Evolutionary conservation across 2,329 filamentous ascomycete species (phyloP), one percentile per base, ranked within the genome.

Genomic region (Cucurbitaria berberidis): DNA sequence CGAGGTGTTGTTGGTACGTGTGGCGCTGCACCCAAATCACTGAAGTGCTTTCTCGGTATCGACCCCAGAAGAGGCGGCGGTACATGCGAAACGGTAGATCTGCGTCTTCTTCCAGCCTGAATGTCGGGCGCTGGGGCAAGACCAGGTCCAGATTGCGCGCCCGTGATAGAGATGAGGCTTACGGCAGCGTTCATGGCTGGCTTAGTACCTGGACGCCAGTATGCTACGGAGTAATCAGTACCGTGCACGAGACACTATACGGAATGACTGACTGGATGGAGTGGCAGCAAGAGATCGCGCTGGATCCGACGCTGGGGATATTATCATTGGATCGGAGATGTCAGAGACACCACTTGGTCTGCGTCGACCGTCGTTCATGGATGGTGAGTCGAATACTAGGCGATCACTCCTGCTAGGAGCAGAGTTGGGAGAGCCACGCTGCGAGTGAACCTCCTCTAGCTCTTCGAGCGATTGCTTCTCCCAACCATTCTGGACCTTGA

Each of bases 401-500:
- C 66, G 66, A 35, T 69, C 65, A 35, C 51, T 66, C 32, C 66
- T 84, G 77, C 59, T 86, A 64, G 49, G 84, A 82, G 24, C 85
- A 82, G 51, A 81, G 78, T 73, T 82, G 83, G 43, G 88, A 82
- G 88, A 90, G 18, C 81, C 84, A 16, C 52, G 82, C 83, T 89
- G 86, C 1, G 89, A 90, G 9, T 89, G 85, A 35, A 91, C 77
- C 41, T 84, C 85, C 75, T 93, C 91, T 26, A 93, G 84, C 74
- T 93, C 89, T 49, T 89, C 87, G 52, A 95, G 85, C 16, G 86
- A 86, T 59, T 89, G 86, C 44, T 87, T 84, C 75, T 96, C 89
- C 89, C 92, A 95, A 53, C 91, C 91, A 69, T 96, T 87, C 59
- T 77, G 91, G 35, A 97, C 89, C 75, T 96, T 97, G 70, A 96